A percentile compares a stretch with the other conserved stretches of the same genome.
phyloP scores from a whole-genome alignment of 2,329 filamentous ascomycete genomes.

The Ophiostoma sp. region DNA sequence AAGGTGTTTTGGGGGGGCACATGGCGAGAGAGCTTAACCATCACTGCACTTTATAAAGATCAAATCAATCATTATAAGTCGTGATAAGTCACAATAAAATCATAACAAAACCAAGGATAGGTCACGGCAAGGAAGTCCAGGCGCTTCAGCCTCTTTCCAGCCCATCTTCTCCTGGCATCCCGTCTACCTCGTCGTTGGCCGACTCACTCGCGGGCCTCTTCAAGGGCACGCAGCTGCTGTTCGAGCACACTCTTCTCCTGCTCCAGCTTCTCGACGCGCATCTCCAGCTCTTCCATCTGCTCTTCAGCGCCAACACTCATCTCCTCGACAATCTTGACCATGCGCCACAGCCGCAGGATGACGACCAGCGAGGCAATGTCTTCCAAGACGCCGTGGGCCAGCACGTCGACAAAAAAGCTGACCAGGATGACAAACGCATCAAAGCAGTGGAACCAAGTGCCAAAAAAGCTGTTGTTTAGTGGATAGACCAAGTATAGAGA shows the following conservation, averaged over 20 bases:
- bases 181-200: not conserved
- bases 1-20: not conserved
- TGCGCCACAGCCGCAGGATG: conserved; percentile 60
- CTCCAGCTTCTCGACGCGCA: conserved; percentile 48
- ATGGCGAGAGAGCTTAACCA: not conserved
- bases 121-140: no score
- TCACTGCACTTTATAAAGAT: not conserved
- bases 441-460: conserved; percentile 56
- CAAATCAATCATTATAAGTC: not conserved
- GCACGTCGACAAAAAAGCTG: conserved; percentile 57
- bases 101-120: no score
- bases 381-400: conserved; percentile 54
- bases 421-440: conserved; percentile 58
- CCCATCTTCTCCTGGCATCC: not conserved
- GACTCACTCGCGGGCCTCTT: conserved; percentile 3
- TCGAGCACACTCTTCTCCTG: conserved; percentile 40
- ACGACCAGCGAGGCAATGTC: conserved; percentile 63
- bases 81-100: no score
- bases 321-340: conserved; percentile 68
- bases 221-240: conserved; percentile 20
- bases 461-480: conserved; percentile 45
- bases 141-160: no score
- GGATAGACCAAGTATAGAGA: not conserved
- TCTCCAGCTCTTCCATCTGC: conserved; percentile 54
- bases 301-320: conserved; percentile 58